Percentiles rank a stretch among this genome's conserved stretches.
Conservation (phyloP, 345 rosid genomes). For the Orychophragmus violaceus region DNA sequence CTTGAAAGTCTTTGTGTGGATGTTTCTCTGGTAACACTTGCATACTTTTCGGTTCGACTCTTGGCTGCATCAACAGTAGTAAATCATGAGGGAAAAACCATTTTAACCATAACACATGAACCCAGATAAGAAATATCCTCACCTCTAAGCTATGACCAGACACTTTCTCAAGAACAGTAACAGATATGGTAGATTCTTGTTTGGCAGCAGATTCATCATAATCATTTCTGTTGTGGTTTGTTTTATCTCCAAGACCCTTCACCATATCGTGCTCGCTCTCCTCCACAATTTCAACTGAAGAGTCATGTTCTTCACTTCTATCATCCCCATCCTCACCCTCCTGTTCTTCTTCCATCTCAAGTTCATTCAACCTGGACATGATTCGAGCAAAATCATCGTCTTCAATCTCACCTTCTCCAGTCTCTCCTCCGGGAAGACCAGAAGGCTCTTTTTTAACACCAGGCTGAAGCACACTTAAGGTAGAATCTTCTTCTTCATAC, state of each 20-base stretch:
- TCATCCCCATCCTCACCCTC: conserved; percentile 39
- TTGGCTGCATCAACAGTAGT: conserved; percentile 18
- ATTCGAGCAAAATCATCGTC: conserved; percentile 65
- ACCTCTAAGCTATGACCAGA: conserved; percentile 37
- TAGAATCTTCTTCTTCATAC: conserved; percentile 32
- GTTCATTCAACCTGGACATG: conserved; percentile 80
- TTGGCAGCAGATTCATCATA: neutral
- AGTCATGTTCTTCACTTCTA: conserved; percentile 18
- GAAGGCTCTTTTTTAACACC: conserved; percentile 4
- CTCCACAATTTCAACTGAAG: conserved; percentile 56
- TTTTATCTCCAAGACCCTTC: conserved; percentile 13
- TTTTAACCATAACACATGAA: conserved; percentile 20
- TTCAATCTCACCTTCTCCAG: conserved; percentile 32
- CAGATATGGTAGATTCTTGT: conserved; percentile 10
- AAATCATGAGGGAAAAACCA: neutral
- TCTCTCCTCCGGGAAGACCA: conserved; percentile 21
- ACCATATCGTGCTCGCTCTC: conserved; percentile 21
- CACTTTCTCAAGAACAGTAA: conserved; percentile 36
- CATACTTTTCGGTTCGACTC: conserved; percentile 14
- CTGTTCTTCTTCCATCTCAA: conserved; percentile 83
- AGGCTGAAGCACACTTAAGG: conserved; percentile 15
- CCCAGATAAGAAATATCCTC: conserved; percentile 5
- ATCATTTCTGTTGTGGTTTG: neutral
- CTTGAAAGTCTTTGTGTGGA: conserved; percentile 23
- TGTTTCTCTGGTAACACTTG: conserved; percentile 33